phyloP scores from a whole-genome alignment of 768 basidiomycete genomes.

The Coprinopsis strossmayeri region DNA sequence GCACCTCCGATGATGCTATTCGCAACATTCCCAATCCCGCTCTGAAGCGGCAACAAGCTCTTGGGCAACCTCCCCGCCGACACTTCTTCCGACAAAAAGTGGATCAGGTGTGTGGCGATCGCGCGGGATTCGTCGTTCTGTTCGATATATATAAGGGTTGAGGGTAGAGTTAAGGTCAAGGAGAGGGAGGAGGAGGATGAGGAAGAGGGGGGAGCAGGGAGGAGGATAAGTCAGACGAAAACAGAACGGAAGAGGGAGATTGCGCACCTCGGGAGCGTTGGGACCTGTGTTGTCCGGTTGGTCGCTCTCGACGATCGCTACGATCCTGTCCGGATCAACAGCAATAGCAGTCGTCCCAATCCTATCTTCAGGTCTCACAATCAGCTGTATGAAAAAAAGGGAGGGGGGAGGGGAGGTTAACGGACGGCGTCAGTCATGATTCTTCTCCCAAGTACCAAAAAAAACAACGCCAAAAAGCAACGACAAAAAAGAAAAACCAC shows the following conservation, averaged over 20 bases:
- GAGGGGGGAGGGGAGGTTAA: neutral
- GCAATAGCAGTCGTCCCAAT: constrained; percentile 39
- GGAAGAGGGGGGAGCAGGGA: too few relatives aligned
- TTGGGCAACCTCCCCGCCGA: constrained; percentile 33
- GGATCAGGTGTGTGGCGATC: constrained; percentile 38
- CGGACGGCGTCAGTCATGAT: neutral
- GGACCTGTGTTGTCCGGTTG: constrained; percentile 38
- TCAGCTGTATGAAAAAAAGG: too few relatives aligned
- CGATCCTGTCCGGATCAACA: constrained; percentile 42
- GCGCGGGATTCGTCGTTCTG: constrained; percentile 34
- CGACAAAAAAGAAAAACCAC: constrained; percentile 1
- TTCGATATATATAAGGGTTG: too few relatives aligned
- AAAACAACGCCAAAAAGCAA: neutral
- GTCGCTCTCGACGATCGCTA: constrained; percentile 35
- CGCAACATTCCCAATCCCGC: constrained; percentile 43
- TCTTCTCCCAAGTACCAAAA: neutral
- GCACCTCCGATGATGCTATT: constrained; percentile 46
- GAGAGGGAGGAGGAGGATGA: too few relatives aligned
- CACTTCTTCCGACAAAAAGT: constrained; percentile 37
- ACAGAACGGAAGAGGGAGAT: neutral
- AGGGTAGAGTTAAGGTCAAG: too few relatives aligned
- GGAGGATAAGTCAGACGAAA: neutral
- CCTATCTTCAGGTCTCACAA: constrained; percentile 36
- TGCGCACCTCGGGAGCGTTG: constrained; percentile 36
- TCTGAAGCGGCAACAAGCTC: constrained; percentile 38